A percentile compares a stretch with the other conserved stretches of the same genome.
Conservation (phyloP, 169 alveolate genomes). For the Theileria luwenshuni region DNA sequence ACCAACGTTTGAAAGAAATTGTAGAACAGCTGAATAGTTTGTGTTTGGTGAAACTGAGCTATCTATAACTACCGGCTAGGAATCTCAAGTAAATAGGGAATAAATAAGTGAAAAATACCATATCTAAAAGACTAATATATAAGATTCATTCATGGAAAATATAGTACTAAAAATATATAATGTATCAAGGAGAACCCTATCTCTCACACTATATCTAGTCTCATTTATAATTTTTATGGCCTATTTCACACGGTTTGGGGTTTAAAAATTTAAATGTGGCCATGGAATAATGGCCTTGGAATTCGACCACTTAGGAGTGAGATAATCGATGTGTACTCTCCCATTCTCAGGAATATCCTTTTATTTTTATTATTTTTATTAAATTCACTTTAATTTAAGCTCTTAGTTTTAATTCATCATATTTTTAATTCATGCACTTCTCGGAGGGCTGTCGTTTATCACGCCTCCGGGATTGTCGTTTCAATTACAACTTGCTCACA, state of each 20-base stretch:
- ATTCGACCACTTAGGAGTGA: background rate
- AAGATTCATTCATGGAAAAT: background rate
- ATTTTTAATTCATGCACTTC: background rate
- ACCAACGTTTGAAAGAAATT: slow-evolving; percentile 89
- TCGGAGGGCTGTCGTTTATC: slow-evolving; percentile 18
- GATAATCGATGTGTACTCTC: background rate
- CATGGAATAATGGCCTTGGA: background rate
- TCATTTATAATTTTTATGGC: too few species aligned
- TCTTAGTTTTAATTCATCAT: background rate
- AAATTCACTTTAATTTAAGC: background rate
- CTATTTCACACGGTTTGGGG: too few species aligned
- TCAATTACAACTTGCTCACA: too few species aligned
- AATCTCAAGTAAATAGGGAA: background rate
- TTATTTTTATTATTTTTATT: too few species aligned
- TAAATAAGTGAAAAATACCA: background rate
- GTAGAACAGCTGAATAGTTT: slow-evolving; percentile 80
- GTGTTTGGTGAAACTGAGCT: slow-evolving; percentile 9
- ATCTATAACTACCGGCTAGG: background rate
- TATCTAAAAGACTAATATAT: background rate
- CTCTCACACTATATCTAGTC: background rate
- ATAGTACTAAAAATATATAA: too few species aligned
- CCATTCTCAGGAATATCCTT: background rate
- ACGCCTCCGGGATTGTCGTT: slow-evolving; percentile 4
- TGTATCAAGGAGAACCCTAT: background rate
- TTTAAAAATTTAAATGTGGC: too few species aligned